phyloP scores from a whole-genome alignment of 2,329 filamentous ascomycete genomes.

The Epichloe amarillans region DNA sequence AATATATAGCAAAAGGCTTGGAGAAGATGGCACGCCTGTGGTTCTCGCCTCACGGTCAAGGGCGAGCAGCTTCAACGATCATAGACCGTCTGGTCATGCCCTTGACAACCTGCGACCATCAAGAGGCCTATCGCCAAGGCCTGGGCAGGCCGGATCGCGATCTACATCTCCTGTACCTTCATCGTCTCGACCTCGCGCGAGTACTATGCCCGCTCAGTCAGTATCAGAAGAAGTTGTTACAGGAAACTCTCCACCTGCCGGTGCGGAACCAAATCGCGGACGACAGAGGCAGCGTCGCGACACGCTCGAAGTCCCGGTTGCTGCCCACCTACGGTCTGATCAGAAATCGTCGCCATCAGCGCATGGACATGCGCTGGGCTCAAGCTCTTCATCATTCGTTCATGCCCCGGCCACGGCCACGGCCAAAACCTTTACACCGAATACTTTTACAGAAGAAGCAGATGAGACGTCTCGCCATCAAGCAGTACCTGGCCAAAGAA shows the following conservation, averaged over 20 bases:
- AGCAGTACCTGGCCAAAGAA: too few relatives aligned
- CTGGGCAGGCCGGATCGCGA: neutral
- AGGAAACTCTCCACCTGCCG: neutral
- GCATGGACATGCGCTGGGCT: neutral
- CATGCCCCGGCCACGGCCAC: neutral
- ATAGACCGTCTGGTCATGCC: neutral
- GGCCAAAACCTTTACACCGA: neutral
- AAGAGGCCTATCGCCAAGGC: conserved; percentile 4
- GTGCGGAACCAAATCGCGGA: neutral
- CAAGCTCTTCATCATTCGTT: neutral
- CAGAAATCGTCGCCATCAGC: neutral
- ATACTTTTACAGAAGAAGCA: neutral
- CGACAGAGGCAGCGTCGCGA: conserved; percentile 6
- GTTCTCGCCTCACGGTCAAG: conserved; percentile 17
- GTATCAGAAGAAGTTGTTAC: neutral
- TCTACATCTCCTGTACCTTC: conserved; percentile 1
- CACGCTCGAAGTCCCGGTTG: conserved; percentile 8
- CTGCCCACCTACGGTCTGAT: neutral
- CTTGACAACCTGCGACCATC: conserved; percentile 1
- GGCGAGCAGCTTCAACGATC: conserved; percentile 22
- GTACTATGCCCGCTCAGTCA: conserved; percentile 1
- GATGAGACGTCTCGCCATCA: too few relatives aligned
- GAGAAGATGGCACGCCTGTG: conserved; percentile 19
- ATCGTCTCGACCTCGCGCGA: conserved; percentile 5
- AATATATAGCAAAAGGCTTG: conserved; percentile 23